Base-by-base conservation (phyloP, 192 early-diverging fungal genomes). In the Dispira simplex region DNA sequence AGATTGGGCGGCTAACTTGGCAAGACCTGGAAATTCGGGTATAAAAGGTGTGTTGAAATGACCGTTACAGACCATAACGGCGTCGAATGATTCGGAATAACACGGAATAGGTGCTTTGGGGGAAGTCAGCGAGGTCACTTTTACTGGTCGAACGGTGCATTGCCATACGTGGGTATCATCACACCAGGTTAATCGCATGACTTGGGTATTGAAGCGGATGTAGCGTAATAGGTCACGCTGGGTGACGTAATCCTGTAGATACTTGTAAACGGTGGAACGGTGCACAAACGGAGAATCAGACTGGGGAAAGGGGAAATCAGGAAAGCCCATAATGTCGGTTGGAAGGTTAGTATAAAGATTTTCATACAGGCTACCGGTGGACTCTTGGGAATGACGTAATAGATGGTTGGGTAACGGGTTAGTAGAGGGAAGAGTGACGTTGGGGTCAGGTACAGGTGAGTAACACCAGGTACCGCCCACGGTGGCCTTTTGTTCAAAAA, bases 1-100 rank as follows among this genome's bases (percentile, higher is more conserved):
- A 26, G 3, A 14, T 26, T 16, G 14, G 21, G n/a, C 1, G 55
- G 20, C 55, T 27, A 57, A 3, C 3, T 16, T 27, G 26, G 21
- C 21, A 3, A 57, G 55, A 13, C 55, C 55, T 20, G 55, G 55
- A 26, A 57, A 14, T 25, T 57, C 55, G 21, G 55, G 20, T 14
- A 57, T 20, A 27, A 25, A 57, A 14, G 55, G 55, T 1, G 27
- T 27, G 55, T 57, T 26, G 27, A 57, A 57, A 27, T 57, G 55
- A 13, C 55, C 55, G 13, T 16, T 57, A 21, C 55, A 57, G 55
- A 57, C 55, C n/a, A 57, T 27, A 27, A 57, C 55, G 26, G 55
- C 55, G 25, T 57, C 55, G 55, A 57, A 57, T 16, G 20, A 27
- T 27, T 57, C 55, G 21, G 25, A 14, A 20, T 27, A 10, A 16